Evolutionary conservation across 345 rosid genomes (phyloP).

Genomic region (Aquilaria sinensis): DNA sequence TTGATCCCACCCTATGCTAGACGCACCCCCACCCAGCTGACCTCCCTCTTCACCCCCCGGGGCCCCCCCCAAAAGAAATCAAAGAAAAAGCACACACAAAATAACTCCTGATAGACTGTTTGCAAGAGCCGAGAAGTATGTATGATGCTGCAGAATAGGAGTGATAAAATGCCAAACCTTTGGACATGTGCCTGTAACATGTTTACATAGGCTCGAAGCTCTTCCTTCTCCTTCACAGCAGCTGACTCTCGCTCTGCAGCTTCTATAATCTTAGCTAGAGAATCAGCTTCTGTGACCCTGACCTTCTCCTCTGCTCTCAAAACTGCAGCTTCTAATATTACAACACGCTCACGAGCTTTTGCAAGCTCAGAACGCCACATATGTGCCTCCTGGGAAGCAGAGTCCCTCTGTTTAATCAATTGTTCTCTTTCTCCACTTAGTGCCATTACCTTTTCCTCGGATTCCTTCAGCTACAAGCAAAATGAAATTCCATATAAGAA

Average conservation of each 20-base stretch:
- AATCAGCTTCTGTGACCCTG: conserved; percentile 70
- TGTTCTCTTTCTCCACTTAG: conserved; percentile 73
- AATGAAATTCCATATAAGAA: conserved; percentile 12
- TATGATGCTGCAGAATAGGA: neutral
- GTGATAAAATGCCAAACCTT: conserved; percentile 44
- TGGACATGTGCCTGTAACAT: conserved; percentile 78
- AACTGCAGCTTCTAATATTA: conserved; percentile 88
- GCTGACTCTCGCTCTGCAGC: conserved; percentile 66
- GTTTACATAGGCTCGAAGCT: conserved; percentile 80
- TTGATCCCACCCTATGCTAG: no score
- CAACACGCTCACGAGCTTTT: conserved; percentile 91
- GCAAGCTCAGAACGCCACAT: conserved; percentile 97
- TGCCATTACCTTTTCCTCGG: conserved; percentile 51
- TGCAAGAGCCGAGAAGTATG: neutral
- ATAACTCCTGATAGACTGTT: no score
- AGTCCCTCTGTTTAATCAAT: conserved; percentile 71
- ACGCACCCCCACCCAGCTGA: no score
- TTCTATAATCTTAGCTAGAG: conserved; percentile 77
- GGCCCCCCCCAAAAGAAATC: no score
- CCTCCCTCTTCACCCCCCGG: no score
- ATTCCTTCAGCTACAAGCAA: conserved; percentile 57
- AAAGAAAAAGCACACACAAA: no score
- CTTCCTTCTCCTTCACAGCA: conserved; percentile 79
- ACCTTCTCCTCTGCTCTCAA: conserved; percentile 91
- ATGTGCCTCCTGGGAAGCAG: conserved; percentile 83